Conservation (phyloP, 148 eudicot genomes). For the Silene uniflora region DNA sequence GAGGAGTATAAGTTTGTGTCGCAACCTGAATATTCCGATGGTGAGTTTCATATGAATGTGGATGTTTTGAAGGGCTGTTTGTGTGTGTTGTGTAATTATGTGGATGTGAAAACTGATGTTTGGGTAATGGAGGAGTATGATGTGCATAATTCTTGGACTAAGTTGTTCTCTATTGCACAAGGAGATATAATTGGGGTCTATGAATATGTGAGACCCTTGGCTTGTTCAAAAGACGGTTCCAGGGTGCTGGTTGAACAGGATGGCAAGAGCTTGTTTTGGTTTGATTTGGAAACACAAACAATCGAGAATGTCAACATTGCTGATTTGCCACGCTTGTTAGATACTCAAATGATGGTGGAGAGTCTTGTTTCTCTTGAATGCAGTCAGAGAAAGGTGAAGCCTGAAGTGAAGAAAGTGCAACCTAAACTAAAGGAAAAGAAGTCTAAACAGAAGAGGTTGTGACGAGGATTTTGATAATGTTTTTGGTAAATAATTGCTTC, state of each 20-base stretch:
- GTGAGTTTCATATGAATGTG: slow-evolving; percentile 5
- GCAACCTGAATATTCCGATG: slow-evolving; percentile 22
- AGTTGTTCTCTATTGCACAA: slow-evolving; percentile 22
- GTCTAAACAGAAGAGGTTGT: not conserved
- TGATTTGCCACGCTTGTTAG: slow-evolving; percentile 18
- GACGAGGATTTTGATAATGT: no score
- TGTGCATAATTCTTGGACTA: slow-evolving; percentile 33
- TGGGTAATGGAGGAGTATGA: slow-evolving; percentile 41
- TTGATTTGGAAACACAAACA: slow-evolving; percentile 19
- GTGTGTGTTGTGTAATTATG: slow-evolving; percentile 1
- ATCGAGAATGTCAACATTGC: slow-evolving; percentile 12
- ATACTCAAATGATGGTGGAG: slow-evolving; percentile 18
- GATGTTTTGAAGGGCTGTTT: slow-evolving; percentile 29
- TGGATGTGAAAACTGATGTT: slow-evolving; percentile 23
- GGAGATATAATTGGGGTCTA: slow-evolving; percentile 3
- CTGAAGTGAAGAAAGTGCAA: not conserved
- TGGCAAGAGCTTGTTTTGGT: slow-evolving; percentile 31
- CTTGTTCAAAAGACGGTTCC: slow-evolving; percentile 18
- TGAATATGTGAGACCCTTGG: slow-evolving; percentile 24
- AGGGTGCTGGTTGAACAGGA: slow-evolving; percentile 29
- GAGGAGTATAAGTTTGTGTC: slow-evolving; percentile 32
- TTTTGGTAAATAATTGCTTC: no score
- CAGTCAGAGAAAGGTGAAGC: not conserved
- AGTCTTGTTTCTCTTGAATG: slow-evolving; percentile 20
- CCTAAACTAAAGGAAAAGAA: not conserved